Percentiles rank a stretch among this genome's conserved stretches.
phyloP scores from a whole-genome alignment of 371 early-diverging fungal genomes.

The Vittaforma corneae region DNA sequence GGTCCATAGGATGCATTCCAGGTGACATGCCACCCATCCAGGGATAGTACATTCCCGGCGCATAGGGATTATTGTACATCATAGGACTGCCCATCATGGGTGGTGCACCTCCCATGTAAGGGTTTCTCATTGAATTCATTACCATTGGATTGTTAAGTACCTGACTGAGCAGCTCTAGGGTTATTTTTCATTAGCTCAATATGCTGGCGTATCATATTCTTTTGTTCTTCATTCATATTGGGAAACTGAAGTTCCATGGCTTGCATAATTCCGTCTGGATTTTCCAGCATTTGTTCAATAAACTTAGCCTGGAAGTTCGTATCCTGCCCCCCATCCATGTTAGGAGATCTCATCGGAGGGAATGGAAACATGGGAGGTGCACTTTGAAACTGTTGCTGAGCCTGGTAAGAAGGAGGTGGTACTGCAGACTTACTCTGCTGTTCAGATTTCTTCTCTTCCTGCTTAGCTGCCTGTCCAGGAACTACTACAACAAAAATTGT shows the following conservation, averaged over 20 bases:
- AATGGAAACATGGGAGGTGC: no score
- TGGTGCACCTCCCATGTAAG: not conserved
- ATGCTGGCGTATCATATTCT: slow-evolving; percentile 9
- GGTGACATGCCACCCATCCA: not conserved
- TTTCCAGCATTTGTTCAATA: slow-evolving; percentile 33
- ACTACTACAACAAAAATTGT: not conserved
- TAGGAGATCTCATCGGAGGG: no score
- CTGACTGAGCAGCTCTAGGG: not conserved
- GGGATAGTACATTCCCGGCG: not conserved
- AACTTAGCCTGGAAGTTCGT: not conserved
- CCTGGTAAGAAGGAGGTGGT: no score
- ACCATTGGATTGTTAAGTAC: slow-evolving; percentile 4
- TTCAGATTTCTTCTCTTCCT: not conserved
- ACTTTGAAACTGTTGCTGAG: no score
- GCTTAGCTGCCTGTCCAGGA: not conserved
- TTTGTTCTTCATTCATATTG: slow-evolving; percentile 35
- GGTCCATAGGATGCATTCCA: not conserved
- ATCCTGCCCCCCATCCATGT: not conserved
- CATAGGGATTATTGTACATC: not conserved
- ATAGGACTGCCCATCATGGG: slow-evolving; percentile 13
- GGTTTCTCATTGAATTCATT: slow-evolving; percentile 15
- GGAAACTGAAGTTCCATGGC: slow-evolving; percentile 9
- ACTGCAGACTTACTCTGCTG: not conserved
- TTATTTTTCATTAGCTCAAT: not conserved
- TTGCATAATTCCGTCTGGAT: slow-evolving; percentile 34